A percentile compares a stretch with the other conserved stretches of the same genome.
These are phyloP conservation scores for Tagetes erecta DNA, from an alignment of 129 eudicot genomes.

Conservation along the genomic window DNA sequence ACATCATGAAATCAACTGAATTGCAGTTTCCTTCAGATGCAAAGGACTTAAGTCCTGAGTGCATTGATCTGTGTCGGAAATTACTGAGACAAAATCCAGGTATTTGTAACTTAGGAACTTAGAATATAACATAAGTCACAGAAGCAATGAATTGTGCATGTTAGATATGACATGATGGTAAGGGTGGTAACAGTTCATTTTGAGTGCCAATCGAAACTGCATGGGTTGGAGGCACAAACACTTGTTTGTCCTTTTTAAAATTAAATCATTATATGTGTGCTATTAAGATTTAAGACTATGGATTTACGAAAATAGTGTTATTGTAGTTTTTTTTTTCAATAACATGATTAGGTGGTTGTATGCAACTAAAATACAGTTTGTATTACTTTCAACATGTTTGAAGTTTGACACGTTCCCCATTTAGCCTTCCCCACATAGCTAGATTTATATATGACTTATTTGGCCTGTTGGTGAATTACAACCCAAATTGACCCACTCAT, in stretches of 20 bases:
- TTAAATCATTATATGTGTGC: not conserved
- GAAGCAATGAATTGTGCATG: slow-evolving; percentile 11
- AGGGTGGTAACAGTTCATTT: not conserved
- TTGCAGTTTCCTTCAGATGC: slow-evolving; percentile 72
- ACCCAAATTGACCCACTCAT: not conserved
- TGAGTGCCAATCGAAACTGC: not conserved
- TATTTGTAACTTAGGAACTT: slow-evolving; percentile 12
- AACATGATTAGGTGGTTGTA: not conserved
- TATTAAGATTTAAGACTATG: not conserved
- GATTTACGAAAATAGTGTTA: not conserved
- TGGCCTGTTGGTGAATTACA: not conserved
- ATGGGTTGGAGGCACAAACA: not conserved
- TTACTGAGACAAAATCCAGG: slow-evolving; percentile 73
- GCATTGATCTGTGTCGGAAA: slow-evolving; percentile 72
- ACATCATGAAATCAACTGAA: slow-evolving; percentile 67
- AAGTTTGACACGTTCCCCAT: not conserved
- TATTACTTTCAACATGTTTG: not conserved
- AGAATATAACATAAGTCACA: not conserved
- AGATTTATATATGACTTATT: not conserved
- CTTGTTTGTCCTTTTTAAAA: not conserved
- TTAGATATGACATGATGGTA: slow-evolving; percentile 3
- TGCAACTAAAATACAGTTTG: not conserved
- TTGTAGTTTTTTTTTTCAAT: not conserved
- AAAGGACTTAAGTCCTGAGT: slow-evolving; percentile 64
- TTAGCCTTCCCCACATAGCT: not conserved